phyloP scores from a whole-genome alignment of 345 rosid genomes.

The Gynandropsis gynandra region DNA sequence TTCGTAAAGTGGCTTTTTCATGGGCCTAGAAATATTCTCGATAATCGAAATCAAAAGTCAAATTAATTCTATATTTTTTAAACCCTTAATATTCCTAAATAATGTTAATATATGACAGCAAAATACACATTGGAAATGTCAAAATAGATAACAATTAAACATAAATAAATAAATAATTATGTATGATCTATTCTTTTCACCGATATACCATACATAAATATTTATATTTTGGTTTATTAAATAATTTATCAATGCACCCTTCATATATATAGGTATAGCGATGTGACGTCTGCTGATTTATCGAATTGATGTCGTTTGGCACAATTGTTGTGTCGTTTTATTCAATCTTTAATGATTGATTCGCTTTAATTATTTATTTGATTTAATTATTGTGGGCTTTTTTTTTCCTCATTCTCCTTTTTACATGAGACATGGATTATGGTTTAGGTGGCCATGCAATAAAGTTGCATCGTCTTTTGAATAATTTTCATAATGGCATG shows the following conservation, averaged over 20 bases:
- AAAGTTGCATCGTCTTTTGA: conserved; percentile 18
- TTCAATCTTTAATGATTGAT: background rate
- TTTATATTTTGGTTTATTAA: too few relatives aligned
- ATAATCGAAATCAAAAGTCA: conserved; percentile 1
- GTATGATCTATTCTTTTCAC: too few relatives aligned
- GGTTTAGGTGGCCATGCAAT: conserved; percentile 18
- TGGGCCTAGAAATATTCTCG: conserved; percentile 8
- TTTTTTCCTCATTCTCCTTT: conserved; percentile 30
- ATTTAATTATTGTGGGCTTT: conserved; percentile 24
- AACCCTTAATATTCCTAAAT: background rate
- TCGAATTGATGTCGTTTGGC: too few relatives aligned
- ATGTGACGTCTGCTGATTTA: too few relatives aligned
- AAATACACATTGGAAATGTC: too few relatives aligned
- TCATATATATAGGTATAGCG: too few relatives aligned
- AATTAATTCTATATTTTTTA: background rate
- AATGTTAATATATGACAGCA: conserved; percentile 9
- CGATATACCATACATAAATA: too few relatives aligned
- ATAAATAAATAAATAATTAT: too few relatives aligned
- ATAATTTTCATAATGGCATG: conserved; percentile 25
- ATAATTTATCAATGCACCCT: too few relatives aligned
- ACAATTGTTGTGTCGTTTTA: too few relatives aligned
- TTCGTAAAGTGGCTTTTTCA: conserved; percentile 21
- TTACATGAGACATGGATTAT: conserved; percentile 24
- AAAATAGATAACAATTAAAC: too few relatives aligned
- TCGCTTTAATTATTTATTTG: background rate